Evolutionary conservation across 768 basidiomycete species (phyloP), one percentile per base, ranked within the genome.

Genomic region (Lactarius indigo): DNA sequence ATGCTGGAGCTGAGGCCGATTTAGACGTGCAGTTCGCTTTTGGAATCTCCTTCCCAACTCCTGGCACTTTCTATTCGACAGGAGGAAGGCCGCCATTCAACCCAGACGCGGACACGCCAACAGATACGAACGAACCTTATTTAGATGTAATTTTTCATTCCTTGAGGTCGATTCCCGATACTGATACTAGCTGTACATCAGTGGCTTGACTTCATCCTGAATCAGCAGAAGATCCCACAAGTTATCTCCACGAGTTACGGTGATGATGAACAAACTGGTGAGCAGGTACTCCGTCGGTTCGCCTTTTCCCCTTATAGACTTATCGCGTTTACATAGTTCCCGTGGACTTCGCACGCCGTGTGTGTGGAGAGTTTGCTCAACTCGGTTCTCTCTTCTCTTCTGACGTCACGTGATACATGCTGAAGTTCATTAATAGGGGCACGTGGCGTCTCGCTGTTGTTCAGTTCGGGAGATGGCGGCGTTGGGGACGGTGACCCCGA

Each of bases 211-310:
- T 86, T 83, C 63, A 73, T 90, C 20, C 76, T 84, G 1, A 72
- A 70, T 17, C 81, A 84, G 30, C 59, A 76, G 7, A 74, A 79
- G 35, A 75, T 82, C 3, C 87, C 89, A 8, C 81, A 84, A 68
- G 78, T 84, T 8, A 89, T 91, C 42, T 88, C 87, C 0, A 90
- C 87, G 0, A 88, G 87, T 68, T 91, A 91, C 72, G 88, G 83
- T 3, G 90, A 91, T 58, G 82, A 84, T 65, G 90, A 91, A 65
- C 88, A 88, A 72, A 86, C 87, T 31, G 83, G 87, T 86, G 65
- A 23, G 37, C 10, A 12, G 9, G 13, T 3, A 15, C 23, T 17
- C 12, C 12, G 2, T 31, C 1, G 3, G 42, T 10, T 5, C 15
- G 8, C 10, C 4, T 80, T 83, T 57, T 79, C 79, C 10, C 86